Conservation (phyloP, 225 moss, liverwort and hornwort genomes). For the Bryoerythrophyllum caledonicum region DNA sequence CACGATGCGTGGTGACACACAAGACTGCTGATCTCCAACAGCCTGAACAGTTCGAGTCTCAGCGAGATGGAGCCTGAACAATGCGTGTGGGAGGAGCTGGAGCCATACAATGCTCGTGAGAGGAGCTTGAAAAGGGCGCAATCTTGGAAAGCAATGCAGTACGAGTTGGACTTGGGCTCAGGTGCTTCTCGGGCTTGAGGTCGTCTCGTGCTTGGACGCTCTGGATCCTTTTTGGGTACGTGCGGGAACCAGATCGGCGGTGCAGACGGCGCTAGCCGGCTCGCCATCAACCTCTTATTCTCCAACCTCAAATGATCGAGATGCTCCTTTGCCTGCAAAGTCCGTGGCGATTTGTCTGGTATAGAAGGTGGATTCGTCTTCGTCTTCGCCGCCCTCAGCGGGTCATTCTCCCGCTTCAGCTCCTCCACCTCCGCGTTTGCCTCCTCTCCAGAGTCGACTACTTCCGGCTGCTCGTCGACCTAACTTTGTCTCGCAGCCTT, state of each 20-base stretch:
- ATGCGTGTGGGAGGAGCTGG: slow-evolving; percentile 30
- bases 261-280: slow-evolving; percentile 52
- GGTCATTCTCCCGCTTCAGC: slow-evolving; percentile 54
- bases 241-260: slow-evolving; percentile 62
- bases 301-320: slow-evolving; percentile 58
- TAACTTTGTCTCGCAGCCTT: too few relatives aligned
- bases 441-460: slow-evolving; percentile 46
- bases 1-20: slow-evolving; percentile 45
- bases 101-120: slow-evolving; percentile 36
- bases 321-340: slow-evolving; percentile 58
- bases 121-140: slow-evolving; percentile 41
- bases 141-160: slow-evolving; percentile 31
- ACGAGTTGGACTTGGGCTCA: slow-evolving; percentile 21
- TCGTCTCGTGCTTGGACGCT: slow-evolving; percentile 43
- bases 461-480: slow-evolving; percentile 57
- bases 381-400: slow-evolving; percentile 47
- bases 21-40: slow-evolving; percentile 35
- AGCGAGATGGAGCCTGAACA: slow-evolving; percentile 36
- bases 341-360: slow-evolving; percentile 55
- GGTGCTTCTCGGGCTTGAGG: slow-evolving; percentile 34
- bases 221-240: slow-evolving; percentile 45
- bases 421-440: slow-evolving; percentile 51
- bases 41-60: slow-evolving; percentile 33
- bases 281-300: slow-evolving; percentile 50
- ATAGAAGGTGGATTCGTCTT: slow-evolving; percentile 42